phyloP scores from a whole-genome alignment of 495 filamentous ascomycete species.

The Xylaria bambusicola region DNA sequence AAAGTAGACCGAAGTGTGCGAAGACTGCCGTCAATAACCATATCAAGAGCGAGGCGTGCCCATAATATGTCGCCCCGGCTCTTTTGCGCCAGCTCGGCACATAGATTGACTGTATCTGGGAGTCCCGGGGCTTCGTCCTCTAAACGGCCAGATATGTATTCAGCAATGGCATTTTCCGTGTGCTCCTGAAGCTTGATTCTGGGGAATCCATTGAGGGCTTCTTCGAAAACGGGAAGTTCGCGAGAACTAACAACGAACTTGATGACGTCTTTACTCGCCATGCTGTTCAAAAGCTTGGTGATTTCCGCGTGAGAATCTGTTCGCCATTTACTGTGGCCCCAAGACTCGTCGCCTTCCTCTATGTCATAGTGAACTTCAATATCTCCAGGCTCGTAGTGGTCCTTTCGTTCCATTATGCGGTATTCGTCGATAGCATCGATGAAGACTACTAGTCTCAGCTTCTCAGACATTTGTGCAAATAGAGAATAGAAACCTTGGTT shows the following conservation, averaged over 20 bases:
- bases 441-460: conserved; percentile 30
- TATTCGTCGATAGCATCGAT: conserved; percentile 37
- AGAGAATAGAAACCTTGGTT: conserved; percentile 34
- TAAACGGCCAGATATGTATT: conserved; percentile 34
- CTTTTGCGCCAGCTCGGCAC: conserved; percentile 31
- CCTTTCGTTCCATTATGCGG: conserved; percentile 35
- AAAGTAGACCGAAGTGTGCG: conserved; percentile 27
- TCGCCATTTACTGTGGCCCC: conserved; percentile 35
- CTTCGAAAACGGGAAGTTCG: conserved; percentile 32
- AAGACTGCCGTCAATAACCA: conserved; percentile 32
- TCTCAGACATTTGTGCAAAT: conserved; percentile 32
- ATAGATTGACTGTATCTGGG: conserved; percentile 31
- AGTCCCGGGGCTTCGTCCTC: conserved; percentile 33
- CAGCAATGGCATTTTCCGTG: conserved; percentile 31
- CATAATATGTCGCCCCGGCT: conserved; percentile 34
- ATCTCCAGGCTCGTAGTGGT: conserved; percentile 30
- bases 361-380: conserved; percentile 31
- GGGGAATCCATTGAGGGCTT: conserved; percentile 26
- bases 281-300: conserved; percentile 27
- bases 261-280: conserved; percentile 27
- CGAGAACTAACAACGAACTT: conserved; percentile 32
- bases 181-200: conserved; percentile 33
- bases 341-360: conserved; percentile 29
- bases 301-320: conserved; percentile 31
- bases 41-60: conserved; percentile 36